Evolutionary conservation across 768 basidiomycete genomes (phyloP), one percentile per base, ranked within the genome.

Genomic region (Amanita polypyramis): DNA sequence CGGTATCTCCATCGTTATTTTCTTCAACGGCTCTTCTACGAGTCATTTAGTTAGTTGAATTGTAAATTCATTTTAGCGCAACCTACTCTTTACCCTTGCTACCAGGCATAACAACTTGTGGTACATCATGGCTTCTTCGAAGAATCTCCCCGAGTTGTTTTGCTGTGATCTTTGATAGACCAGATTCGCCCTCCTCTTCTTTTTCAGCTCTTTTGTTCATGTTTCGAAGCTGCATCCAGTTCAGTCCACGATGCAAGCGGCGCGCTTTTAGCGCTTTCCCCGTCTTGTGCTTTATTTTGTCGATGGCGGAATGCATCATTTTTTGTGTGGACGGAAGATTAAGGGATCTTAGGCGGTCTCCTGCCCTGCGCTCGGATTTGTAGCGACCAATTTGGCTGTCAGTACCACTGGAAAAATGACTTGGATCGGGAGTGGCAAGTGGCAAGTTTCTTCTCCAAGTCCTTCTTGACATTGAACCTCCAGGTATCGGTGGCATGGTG

Each of bases 71-170:
- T 19, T 35, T 15, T 15, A 14, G 5, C 15, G 11, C 25, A 4
- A 39, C 46, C 11, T 39, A 47, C 46, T 30, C 12, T 47, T 39
- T 39, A 15, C 40, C 40, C 17, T 33, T 44, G 15, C 17, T 36
- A 17, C 46, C 35, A 8, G 46, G 46, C 46, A 47, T 38, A n/a
- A 47, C 27, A 35, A 47, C 37, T 32, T 47, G 46, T 12, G 46
- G 46, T n/a, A 47, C 46, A 47, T 39, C 12, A 14, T 20, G 20
- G 35, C 46, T 47, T 39, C 35, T 27, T 30, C n/a, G 23, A 9
- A 35, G 39, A 14, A 8, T 14, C 6, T 39, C 25, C 8, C 12
- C 9, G 17, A 47, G 9, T 33, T 20, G 37, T 7, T 36, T 27
- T 17, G 25, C 25, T 9, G 9, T 21, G 2, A 47, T 39, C 10